phyloP scores from a whole-genome alignment of 495 filamentous ascomycete genomes.

The Penicillium egyptiacum region DNA sequence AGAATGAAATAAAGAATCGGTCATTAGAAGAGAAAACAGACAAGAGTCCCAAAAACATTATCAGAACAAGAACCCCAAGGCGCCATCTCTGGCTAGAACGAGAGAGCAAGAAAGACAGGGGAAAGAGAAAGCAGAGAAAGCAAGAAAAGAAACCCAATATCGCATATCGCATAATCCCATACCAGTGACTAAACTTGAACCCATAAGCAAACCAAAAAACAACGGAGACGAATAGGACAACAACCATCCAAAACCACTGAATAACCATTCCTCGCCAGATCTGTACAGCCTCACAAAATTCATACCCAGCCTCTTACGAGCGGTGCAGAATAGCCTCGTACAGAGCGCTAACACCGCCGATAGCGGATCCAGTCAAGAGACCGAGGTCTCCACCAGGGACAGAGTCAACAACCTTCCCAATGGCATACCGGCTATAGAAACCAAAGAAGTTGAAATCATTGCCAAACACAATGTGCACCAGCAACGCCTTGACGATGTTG shows the following conservation, averaged over 20 bases:
- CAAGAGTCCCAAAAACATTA: slow-evolving; percentile 8
- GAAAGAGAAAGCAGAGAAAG: neutral
- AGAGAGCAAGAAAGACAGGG: slow-evolving; percentile 25
- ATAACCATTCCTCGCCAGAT: slow-evolving; percentile 6
- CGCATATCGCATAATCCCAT: slow-evolving; percentile 30
- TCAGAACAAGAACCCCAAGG: slow-evolving; percentile 17
- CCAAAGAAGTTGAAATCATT: slow-evolving; percentile 67
- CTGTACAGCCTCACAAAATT: slow-evolving; percentile 23
- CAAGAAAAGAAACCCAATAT: slow-evolving; percentile 16
- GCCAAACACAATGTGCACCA: slow-evolving; percentile 76
- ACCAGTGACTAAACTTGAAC: slow-evolving; percentile 19
- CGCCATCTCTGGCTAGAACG: slow-evolving; percentile 30
- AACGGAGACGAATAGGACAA: slow-evolving; percentile 9
- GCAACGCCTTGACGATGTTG: slow-evolving; percentile 79
- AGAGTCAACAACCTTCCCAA: slow-evolving; percentile 61
- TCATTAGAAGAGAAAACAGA: slow-evolving; percentile 16
- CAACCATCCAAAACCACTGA: slow-evolving; percentile 7
- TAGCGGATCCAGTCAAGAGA: slow-evolving; percentile 67
- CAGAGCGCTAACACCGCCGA: slow-evolving; percentile 67
- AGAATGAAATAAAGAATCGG: neutral
- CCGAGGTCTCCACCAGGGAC: slow-evolving; percentile 67
- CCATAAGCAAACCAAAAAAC: slow-evolving; percentile 16
- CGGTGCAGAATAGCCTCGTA: slow-evolving; percentile 82
- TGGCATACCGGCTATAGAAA: slow-evolving; percentile 54
- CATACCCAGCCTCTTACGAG: slow-evolving; percentile 41